A percentile compares a stretch with the other conserved stretches of the same genome.
Evolutionary conservation across 2,329 filamentous ascomycete species (phyloP).

Genomic region (Aspergillus latus): DNA sequence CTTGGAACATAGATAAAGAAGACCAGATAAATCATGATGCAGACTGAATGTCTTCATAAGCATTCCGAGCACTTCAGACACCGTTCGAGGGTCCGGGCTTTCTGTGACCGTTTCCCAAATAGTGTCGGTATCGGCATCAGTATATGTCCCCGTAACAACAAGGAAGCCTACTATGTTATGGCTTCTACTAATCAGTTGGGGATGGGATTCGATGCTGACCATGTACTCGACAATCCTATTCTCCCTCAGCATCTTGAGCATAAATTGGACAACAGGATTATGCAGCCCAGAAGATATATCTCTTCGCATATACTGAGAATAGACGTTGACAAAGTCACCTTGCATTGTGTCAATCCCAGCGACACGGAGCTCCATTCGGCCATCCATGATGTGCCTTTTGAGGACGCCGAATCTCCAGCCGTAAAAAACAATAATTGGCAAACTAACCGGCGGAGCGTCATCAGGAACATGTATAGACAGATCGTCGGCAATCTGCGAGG

Average conservation of each 20-base stretch:
- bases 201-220: constrained; percentile 85
- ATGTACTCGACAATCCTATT: constrained; percentile 81
- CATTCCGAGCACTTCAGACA: constrained; percentile 75
- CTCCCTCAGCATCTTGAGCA: constrained; percentile 67
- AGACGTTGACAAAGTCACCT: constrained; percentile 65
- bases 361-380: constrained; percentile 87
- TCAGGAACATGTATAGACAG: constrained; percentile 38
- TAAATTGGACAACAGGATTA: constrained; percentile 62
- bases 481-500: constrained; percentile 36
- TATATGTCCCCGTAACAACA: constrained; percentile 74
- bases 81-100: constrained; percentile 80
- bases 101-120: constrained; percentile 82
- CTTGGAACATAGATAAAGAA: constrained; percentile 71
- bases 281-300: constrained; percentile 42
- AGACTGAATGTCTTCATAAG: constrained; percentile 51
- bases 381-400: constrained; percentile 72
- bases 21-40: constrained; percentile 40
- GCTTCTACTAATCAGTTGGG: constrained; percentile 79
- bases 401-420: constrained; percentile 69
- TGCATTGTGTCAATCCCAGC: constrained; percentile 75
- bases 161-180: constrained; percentile 85
- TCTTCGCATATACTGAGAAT: constrained; percentile 56
- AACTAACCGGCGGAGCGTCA: constrained; percentile 26
- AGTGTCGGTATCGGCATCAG: constrained; percentile 68
- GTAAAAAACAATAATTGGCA: constrained; percentile 42